Percentiles rank a stretch among this genome's conserved stretches.
These are phyloP conservation scores for Tricholoma sp. DNA, from an alignment of 768 basidiomycete species.

Conservation along the genomic window DNA sequence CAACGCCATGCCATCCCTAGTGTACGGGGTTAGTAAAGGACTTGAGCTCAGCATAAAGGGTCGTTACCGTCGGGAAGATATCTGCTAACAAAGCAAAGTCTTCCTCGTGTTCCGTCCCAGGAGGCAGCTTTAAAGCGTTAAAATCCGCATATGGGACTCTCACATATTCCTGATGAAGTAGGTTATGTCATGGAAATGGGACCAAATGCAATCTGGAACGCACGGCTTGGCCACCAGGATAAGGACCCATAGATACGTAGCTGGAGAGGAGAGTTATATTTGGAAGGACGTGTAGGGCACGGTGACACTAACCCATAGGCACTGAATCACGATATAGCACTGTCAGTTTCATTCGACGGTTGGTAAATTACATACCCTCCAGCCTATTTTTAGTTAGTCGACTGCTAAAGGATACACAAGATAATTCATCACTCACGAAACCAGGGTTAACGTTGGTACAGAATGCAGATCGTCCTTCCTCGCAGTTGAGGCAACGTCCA, in stretches of 20 bases:
- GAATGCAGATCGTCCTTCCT: constrained; percentile 47
- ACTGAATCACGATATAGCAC: constrained; percentile 15
- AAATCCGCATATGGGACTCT: constrained; percentile 55
- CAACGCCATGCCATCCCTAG: constrained; percentile 49
- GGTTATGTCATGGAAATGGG: neutral
- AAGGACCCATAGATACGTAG: constrained; percentile 55
- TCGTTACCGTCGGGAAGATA: constrained; percentile 46
- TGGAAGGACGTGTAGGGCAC: neutral
- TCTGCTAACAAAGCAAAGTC: constrained; percentile 52
- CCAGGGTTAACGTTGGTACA: constrained; percentile 56
- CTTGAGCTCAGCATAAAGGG: constrained; percentile 5
- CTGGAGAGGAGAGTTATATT: constrained; percentile 16
- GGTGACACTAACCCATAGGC: constrained; percentile 36
- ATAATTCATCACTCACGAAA: constrained; percentile 32
- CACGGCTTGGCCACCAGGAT: constrained; percentile 49
- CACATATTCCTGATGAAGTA: constrained; percentile 40
- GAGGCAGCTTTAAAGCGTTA: constrained; percentile 47
- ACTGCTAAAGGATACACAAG: neutral
- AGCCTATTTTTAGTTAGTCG: constrained; percentile 23
- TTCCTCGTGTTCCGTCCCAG: constrained; percentile 48
- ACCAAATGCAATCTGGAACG: constrained; percentile 1
- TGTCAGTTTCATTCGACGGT: neutral
- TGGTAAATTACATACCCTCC: constrained; percentile 32
- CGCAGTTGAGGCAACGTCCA: constrained; percentile 53
- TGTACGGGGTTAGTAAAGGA: neutral